Conservation (phyloP, 106 monocot genomes). For the Dendrobium nobile region DNA sequence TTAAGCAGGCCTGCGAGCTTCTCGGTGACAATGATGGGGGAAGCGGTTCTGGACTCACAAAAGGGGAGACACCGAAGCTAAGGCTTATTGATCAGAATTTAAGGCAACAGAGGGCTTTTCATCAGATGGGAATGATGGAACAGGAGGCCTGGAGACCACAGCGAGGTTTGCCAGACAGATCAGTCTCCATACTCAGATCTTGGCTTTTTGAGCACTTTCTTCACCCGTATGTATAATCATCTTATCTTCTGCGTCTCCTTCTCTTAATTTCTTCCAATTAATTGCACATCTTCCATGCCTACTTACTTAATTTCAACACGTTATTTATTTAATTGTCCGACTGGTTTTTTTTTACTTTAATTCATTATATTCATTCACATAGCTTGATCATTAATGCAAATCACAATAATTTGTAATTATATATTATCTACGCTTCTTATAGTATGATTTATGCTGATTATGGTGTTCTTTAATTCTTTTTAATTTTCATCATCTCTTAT, state of each 20-base stretch:
- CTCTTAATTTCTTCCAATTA: background rate
- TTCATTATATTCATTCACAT: no score
- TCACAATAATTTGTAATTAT: no score
- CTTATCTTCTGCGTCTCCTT: background rate
- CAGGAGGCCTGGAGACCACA: slow-evolving; percentile 97
- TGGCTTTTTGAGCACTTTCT: slow-evolving; percentile 99
- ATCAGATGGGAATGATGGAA: slow-evolving; percentile 94
- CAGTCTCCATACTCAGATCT: slow-evolving; percentile 64
- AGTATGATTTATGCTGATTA: no score
- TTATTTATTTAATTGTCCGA: no score
- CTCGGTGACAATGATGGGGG: slow-evolving; percentile 81
- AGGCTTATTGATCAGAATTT: slow-evolving; percentile 67
- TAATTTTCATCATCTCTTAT: background rate
- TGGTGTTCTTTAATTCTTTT: no score
- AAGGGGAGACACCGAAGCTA: slow-evolving; percentile 89
- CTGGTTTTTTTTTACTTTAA: no score
- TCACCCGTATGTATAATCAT: slow-evolving; percentile 65
- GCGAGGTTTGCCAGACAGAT: slow-evolving; percentile 84
- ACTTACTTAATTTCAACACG: no score
- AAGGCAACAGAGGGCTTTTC: slow-evolving; percentile 86
- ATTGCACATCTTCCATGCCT: no score
- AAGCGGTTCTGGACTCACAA: slow-evolving; percentile 57
- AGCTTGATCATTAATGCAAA: no score
- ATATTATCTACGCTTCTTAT: no score
- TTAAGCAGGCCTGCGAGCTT: slow-evolving; percentile 63